Conservation (phyloP, 495 filamentous ascomycete genomes). For the Xylaria intraflava region DNA sequence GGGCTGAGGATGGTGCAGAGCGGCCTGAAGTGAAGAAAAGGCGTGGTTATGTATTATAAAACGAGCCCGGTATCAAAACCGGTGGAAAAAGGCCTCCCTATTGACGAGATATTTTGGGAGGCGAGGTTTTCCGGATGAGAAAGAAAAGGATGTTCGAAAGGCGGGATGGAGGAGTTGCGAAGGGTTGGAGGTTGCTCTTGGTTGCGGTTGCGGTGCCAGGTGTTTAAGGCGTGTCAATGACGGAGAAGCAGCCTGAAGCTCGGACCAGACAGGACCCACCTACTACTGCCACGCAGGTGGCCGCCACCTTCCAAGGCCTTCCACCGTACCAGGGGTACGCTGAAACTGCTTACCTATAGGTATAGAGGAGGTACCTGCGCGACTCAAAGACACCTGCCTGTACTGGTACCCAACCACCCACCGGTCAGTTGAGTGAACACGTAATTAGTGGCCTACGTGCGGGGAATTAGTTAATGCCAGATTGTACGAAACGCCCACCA, state of each 20-base stretch:
- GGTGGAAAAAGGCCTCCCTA: not conserved
- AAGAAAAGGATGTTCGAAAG: not conserved
- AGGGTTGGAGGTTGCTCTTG: slow-evolving; percentile 9
- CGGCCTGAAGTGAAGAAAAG: not conserved
- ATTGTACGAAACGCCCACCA: too few species aligned
- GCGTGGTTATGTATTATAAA: not conserved
- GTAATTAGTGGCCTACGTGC: too few species aligned
- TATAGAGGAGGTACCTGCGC: not conserved
- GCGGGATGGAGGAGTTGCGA: slow-evolving; percentile 2
- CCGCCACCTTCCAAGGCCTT: slow-evolving; percentile 31
- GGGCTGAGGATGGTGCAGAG: not conserved
- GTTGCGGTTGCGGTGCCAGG: slow-evolving; percentile 15
- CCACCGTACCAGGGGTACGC: too few species aligned
- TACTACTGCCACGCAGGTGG: slow-evolving; percentile 1
- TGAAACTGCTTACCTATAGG: not conserved
- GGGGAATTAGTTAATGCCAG: too few species aligned
- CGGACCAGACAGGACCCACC: slow-evolving; percentile 23
- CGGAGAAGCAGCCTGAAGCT: slow-evolving; percentile 26
- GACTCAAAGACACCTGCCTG: not conserved
- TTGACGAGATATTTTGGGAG: not conserved
- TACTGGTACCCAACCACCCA: too few species aligned
- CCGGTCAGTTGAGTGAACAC: too few species aligned
- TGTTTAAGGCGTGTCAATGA: slow-evolving; percentile 27
- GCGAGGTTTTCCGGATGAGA: not conserved
- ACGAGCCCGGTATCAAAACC: not conserved